Evolutionary conservation across 2,329 filamentous ascomycete species (phyloP).

Genomic region (Pseudogymnoascus sp.): DNA sequence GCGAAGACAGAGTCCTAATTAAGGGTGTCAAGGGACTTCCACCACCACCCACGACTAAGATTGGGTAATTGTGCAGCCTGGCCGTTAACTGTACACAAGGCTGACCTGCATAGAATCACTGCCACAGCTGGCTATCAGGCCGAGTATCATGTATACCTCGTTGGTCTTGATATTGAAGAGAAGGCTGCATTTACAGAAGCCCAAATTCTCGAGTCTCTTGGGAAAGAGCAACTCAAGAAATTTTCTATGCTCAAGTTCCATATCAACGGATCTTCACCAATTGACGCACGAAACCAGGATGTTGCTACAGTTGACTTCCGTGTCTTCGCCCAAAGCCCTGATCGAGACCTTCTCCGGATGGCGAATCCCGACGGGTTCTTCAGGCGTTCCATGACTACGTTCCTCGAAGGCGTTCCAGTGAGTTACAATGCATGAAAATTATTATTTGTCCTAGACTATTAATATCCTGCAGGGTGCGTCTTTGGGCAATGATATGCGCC

Average conservation of each 20-base stretch:
- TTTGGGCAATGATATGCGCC: slow-evolving; percentile 33
- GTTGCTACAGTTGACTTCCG: slow-evolving; percentile 41
- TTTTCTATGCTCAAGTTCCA: slow-evolving; percentile 29
- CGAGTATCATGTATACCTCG: slow-evolving; percentile 36
- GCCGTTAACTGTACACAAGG: neutral
- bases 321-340: slow-evolving; percentile 39
- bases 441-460: slow-evolving; percentile 21
- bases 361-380: neutral
- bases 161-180: slow-evolving; percentile 35
- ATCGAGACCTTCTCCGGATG: slow-evolving; percentile 16
- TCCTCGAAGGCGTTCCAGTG: slow-evolving; percentile 31
- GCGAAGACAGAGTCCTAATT: slow-evolving; percentile 26
- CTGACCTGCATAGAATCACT: slow-evolving; percentile 25
- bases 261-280: slow-evolving; percentile 31
- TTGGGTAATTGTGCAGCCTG: slow-evolving; percentile 21
- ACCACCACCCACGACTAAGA: slow-evolving; percentile 32
- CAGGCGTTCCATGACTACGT: slow-evolving; percentile 26
- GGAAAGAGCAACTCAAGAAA: slow-evolving; percentile 18
- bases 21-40: slow-evolving; percentile 21
- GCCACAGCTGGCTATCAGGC: slow-evolving; percentile 38
- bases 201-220: slow-evolving; percentile 30
- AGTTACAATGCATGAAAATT: slow-evolving; percentile 15
- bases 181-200: slow-evolving; percentile 37
- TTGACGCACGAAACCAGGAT: slow-evolving; percentile 36
- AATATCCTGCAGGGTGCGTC: slow-evolving; percentile 34